Base-by-base conservation (phyloP, 2,329 filamentous ascomycete genomes). In the Diaporthe nobilis region DNA sequence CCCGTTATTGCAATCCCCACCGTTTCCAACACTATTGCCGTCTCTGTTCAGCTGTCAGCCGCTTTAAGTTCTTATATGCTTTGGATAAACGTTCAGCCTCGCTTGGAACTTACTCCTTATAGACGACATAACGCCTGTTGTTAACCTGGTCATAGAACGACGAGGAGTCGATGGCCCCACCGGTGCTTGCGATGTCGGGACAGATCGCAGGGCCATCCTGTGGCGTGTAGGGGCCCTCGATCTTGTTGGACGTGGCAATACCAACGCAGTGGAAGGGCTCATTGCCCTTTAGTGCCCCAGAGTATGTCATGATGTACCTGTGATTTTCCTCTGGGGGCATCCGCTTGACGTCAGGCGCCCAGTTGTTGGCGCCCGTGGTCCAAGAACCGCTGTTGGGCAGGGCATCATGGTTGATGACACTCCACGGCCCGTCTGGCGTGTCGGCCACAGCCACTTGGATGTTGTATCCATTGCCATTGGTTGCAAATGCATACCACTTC, bases 121-220 rank as follows among this genome's bases (percentile, higher is more conserved):
- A 94, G 8, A 90, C 83, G 9, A 94, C 85, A 80, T 92, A 94
- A 12, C 88, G 86, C 55, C 82, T 86, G 58, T 89, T 89, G 28
- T 81, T 83, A 55, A 87, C 86, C 15, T 81, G 81, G 79, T 94
- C 92, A 13, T 83, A 80, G 82, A 92, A 93, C 8, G 89, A 90
- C 0, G 89, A 85, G 0, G 92, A 85, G 79, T 94, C 92, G 78
- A 94, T 93, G 22, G 91, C 88, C 44, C 92, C 92, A 28, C 92
- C 91, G 53, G 82, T 81, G 28, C 84, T 82, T 70, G 85, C 80
- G 6, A 85, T 83, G 1, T 87, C 79, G 0, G 87, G 87, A 78
- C 92, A 93, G 28, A 87, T 86, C 34, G 92, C 84, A 0, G 90
- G 88, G 13, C 82, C 79, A 2, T 82, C 78, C 7, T 85, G 82